Percentiles rank a stretch among this genome's conserved stretches.
These are phyloP conservation scores for Cyclocybe aegerita DNA, from an alignment of 768 basidiomycete species.

Conservation along the genomic window DNA sequence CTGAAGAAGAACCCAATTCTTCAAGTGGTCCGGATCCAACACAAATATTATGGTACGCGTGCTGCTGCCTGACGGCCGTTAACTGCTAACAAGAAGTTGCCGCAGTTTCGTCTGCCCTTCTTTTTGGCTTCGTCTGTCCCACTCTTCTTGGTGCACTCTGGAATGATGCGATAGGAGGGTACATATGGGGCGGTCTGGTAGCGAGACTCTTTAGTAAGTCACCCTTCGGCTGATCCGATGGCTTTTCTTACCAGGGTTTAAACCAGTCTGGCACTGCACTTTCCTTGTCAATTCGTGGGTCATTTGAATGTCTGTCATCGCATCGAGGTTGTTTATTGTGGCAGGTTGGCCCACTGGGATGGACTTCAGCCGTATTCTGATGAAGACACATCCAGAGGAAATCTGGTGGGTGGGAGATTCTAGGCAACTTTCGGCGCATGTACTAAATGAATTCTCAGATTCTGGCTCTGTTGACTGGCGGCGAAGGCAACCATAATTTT, in stretches of 20 bases:
- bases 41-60: conserved; percentile 57
- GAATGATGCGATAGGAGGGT: conserved; percentile 65
- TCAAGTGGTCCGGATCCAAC: conserved; percentile 68
- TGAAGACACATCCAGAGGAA: conserved; percentile 76
- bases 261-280: conserved; percentile 70
- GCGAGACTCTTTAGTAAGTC: conserved; percentile 57
- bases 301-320: not conserved
- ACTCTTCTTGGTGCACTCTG: conserved; percentile 52
- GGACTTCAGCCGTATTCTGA: conserved; percentile 80
- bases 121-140: conserved; percentile 60
- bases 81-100: not conserved
- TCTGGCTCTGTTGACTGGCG: conserved; percentile 66
- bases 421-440: no score
- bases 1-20: not conserved
- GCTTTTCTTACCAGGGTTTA: not conserved
- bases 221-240: not conserved
- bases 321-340: not conserved
- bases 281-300: conserved; percentile 71
- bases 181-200: conserved; percentile 72
- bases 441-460: conserved; percentile 35
- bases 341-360: conserved; percentile 76
- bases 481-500: conserved; percentile 81
- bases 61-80: not conserved
- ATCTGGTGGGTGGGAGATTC: conserved; percentile 47
- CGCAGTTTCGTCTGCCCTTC: conserved; percentile 58